A percentile compares a stretch with the other conserved stretches of the same genome.
Conservation (phyloP, 1,139 yeast species). For the Yamadazyma taylorii region DNA sequence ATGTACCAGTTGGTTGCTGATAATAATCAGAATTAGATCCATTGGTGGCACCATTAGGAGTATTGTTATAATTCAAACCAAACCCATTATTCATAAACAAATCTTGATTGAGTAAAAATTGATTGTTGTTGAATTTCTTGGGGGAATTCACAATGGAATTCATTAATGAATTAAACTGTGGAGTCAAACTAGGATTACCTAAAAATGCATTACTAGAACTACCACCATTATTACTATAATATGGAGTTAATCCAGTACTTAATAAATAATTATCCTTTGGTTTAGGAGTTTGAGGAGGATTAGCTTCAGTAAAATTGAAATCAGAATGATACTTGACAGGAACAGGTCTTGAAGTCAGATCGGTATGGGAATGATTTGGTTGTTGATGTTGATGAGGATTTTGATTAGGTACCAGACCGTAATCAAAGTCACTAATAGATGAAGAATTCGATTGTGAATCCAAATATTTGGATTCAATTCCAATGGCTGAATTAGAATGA, state of each 20-base stretch:
- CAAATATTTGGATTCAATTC: slow-evolving; percentile 25
- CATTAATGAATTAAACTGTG: slow-evolving; percentile 47
- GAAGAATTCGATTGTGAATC: slow-evolving; percentile 7
- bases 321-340: slow-evolving; percentile 32
- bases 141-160: slow-evolving; percentile 43
- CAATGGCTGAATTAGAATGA: slow-evolving; percentile 33
- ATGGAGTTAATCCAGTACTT: slow-evolving; percentile 37
- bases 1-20: slow-evolving; percentile 8
- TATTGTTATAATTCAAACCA: slow-evolving; percentile 2
- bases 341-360: slow-evolving; percentile 14
- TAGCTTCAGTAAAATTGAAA: slow-evolving; percentile 15
- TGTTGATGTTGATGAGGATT: slow-evolving; percentile 2
- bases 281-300: slow-evolving; percentile 39
- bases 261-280: slow-evolving; percentile 31
- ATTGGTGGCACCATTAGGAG: slow-evolving; percentile 2
- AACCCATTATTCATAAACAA: slow-evolving; percentile 20
- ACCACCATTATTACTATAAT: neutral
- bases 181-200: slow-evolving; percentile 31
- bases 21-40: slow-evolving; percentile 4
- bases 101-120: slow-evolving; percentile 34
- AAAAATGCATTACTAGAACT: slow-evolving; percentile 1
- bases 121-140: slow-evolving; percentile 23
- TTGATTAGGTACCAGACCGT: slow-evolving; percentile 17
- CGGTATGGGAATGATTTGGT: slow-evolving; percentile 5
- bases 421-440: slow-evolving; percentile 13